Evolutionary conservation across 345 rosid genomes (phyloP), one percentile per base, ranked within the genome.

Genomic region (Citrus maxima): DNA sequence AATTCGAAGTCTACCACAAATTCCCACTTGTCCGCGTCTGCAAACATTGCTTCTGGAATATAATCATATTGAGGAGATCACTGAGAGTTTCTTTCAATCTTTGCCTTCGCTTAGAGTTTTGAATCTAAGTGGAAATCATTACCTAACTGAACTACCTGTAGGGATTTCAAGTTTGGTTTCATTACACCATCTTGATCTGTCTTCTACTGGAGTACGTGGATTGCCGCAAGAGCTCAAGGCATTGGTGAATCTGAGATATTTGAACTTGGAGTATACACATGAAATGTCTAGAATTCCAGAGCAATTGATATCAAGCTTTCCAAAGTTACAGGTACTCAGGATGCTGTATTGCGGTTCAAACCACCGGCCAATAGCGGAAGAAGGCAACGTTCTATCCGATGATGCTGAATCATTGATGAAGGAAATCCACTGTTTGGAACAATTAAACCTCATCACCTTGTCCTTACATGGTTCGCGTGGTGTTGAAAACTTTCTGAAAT

Each of bases 31-130:
- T 77, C 42, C 77, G 16, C 21, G 65, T 22, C 89, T 88, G 1
- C 28, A 10, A 66, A 84, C 88, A 25, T 51, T 88, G 30, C 32
- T 85, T 22, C 83, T 70, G 38, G 27, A 0, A 1, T 0, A 1
- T 25, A 67, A 79, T 18, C 13, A 2, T 9, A 3, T 85, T 38
- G 65, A 55, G 78, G 42, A 25, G 16, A 73, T 88, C 22, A 19
- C 40, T 0, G 9, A 4, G 7, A 51, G 60, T 0, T 80, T 82
- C 67, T 81, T 81, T 38, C 70, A 66, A 4, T 80, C 30, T 18
- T 71, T 54, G 81, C 73, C 68, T 61, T 35, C 73, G 27, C 72
- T 89, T 60, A 81, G 18, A 49, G 79, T 88, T 49, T 25, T 87
- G 13, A 84, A 80, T 76, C 73, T 86, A 67, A 77, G 83, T 2